A percentile compares a stretch with the other conserved stretches of the same genome.
Evolutionary conservation across 371 early-diverging fungal genomes (phyloP).

Genomic region (Mortierella sp.): DNA sequence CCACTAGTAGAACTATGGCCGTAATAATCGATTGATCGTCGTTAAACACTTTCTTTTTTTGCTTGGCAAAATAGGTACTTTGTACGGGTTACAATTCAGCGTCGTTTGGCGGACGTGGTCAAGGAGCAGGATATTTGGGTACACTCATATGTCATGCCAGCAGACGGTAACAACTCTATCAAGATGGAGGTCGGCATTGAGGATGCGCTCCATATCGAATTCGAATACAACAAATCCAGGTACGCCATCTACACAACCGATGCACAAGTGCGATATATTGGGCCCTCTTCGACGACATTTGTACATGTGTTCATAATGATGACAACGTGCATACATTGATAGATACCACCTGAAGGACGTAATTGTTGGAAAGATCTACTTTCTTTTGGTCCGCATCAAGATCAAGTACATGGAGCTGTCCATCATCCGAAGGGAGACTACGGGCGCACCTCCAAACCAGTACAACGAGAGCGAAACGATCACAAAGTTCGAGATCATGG

Average conservation of each 20-base stretch:
- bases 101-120: slow-evolving; percentile 79
- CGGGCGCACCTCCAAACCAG: slow-evolving; percentile 95
- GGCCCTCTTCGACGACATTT: no score
- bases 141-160: slow-evolving; percentile 85
- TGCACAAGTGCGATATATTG: no score
- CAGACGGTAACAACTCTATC: slow-evolving; percentile 85
- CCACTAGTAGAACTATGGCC: no score
- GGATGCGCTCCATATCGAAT: slow-evolving; percentile 93
- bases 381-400: slow-evolving; percentile 98
- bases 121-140: slow-evolving; percentile 89
- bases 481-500: slow-evolving; percentile 99
- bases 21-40: no score
- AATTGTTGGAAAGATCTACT: slow-evolving; percentile 98
- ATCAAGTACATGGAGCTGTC: slow-evolving; percentile 99
- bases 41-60: no score
- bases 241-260: slow-evolving; percentile 47
- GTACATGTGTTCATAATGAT: no score
- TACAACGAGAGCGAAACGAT: slow-evolving; percentile 98
- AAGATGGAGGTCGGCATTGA: slow-evolving; percentile 97
- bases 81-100: slow-evolving; percentile 80
- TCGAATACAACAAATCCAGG: slow-evolving; percentile 81
- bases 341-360: slow-evolving; percentile 96
- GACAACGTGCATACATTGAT: no score
- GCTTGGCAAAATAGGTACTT: slow-evolving; percentile 80
- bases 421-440: slow-evolving; percentile 97